These are phyloP conservation scores for Cryptococcus maquisensis DNA, from an alignment of 1,284 basidiomycete genomes.

Conservation along the genomic window DNA sequence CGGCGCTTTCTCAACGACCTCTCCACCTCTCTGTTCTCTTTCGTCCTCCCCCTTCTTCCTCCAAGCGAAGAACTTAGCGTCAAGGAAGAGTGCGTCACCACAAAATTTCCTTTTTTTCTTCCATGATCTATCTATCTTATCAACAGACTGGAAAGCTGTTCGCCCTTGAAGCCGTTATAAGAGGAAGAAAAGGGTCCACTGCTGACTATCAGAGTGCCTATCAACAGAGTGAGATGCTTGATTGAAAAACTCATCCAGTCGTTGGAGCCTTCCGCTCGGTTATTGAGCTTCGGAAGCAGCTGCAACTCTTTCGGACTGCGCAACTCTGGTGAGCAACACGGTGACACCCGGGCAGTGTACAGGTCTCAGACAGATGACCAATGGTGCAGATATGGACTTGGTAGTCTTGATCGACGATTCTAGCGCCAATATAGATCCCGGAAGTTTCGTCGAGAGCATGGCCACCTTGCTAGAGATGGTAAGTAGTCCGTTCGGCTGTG, in stretches of 20 bases:
- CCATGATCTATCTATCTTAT: background rate
- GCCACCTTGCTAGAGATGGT: constrained; percentile 89
- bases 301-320: constrained; percentile 89
- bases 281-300: constrained; percentile 92
- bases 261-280: constrained; percentile 84
- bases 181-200: background rate
- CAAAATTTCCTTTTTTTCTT: background rate
- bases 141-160: background rate
- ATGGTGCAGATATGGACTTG: constrained; percentile 85
- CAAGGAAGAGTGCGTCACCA: constrained; percentile 70
- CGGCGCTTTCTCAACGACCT: constrained; percentile 49
- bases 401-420: constrained; percentile 90
- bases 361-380: too few relatives aligned
- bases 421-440: constrained; percentile 61
- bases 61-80: constrained; percentile 82
- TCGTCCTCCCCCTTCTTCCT: constrained; percentile 83
- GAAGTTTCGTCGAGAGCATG: constrained; percentile 89
- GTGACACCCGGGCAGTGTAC: too few relatives aligned
- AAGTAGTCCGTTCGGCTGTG: constrained; percentile 37
- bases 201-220: background rate
- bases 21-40: constrained; percentile 49
- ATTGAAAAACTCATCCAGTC: constrained; percentile 91
- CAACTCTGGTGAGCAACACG: constrained; percentile 67
- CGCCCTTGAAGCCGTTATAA: background rate
- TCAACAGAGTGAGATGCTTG: constrained; percentile 67